A percentile compares a stretch with the other conserved stretches of the same genome.
These are phyloP conservation scores for Chimonanthus praecox DNA, from an alignment of 164 flowering plant species.

Conservation along the genomic window DNA sequence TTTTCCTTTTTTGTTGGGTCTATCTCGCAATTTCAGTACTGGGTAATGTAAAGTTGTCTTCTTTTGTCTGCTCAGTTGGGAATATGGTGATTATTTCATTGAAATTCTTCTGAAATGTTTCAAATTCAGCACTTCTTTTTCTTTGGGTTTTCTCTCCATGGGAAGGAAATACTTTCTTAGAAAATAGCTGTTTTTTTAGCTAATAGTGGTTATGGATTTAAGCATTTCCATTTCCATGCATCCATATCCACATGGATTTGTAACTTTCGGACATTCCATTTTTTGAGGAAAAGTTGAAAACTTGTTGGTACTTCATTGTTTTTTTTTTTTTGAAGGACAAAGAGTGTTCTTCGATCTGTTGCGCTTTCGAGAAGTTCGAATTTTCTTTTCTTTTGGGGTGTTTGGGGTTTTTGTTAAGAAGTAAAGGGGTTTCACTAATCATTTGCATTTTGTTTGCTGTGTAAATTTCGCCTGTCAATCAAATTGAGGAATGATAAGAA, in stretches of 20 bases:
- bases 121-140: conserved; percentile 17
- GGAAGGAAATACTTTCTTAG: too few relatives aligned
- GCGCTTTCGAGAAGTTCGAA: background rate
- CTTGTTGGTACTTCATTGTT: background rate
- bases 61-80: background rate
- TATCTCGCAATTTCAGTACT: conserved; percentile 14
- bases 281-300: background rate
- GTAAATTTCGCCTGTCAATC: conserved; percentile 2
- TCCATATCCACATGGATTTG: conserved; percentile 13
- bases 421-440: conserved; percentile 5
- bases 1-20: conserved; percentile 12
- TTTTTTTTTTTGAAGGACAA: background rate
- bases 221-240: background rate
- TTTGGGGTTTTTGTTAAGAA: background rate
- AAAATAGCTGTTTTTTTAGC: background rate
- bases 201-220: background rate
- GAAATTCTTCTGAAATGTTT: conserved; percentile 16
- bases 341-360: background rate
- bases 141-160: conserved; percentile 12
- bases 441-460: conserved; percentile 10
- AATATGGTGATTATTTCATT: background rate
- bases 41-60: background rate
- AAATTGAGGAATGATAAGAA: conserved; percentile 27
- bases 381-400: background rate
- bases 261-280: background rate